Evolutionary conservation across 495 filamentous ascomycete species (phyloP), one percentile per base, ranked within the genome.

Genomic region (Tuber calosporum): DNA sequence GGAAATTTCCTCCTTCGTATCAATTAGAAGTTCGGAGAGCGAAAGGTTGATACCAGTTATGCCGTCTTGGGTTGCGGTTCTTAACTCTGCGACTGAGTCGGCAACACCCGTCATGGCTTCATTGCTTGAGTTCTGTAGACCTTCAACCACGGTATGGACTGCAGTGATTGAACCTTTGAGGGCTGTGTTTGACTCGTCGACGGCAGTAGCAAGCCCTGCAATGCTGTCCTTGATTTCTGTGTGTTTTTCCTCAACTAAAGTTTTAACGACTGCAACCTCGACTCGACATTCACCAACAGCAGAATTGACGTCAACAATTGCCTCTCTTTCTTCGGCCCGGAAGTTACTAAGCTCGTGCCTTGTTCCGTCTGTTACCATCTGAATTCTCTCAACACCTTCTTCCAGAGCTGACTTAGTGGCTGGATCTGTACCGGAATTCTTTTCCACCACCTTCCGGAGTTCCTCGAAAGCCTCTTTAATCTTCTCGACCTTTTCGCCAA

Each of bases 391-490:
- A 43, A 78, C 73, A 36, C 74, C 74, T 37, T 75, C 74, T 2
- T 75, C 76, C 37, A 77, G 74, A 45, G 73, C 71, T 8, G 76
- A 78, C 67, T 78, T 75, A 1, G 76, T 75, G 19, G 74, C 75
- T 20, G 74, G 75, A 40, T 72, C 78, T 48, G 77, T 73, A 37
- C 77, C 77, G 15, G 77, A 74, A 77, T 75, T 80, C 74, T 85
- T 84, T 37, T 82, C 86, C 17, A 92, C 85, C 17, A 87, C 89
- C 70, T 90, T 88, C 4, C 93, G 84, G 15, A 92, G 82, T 37
- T 87, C 87, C 71, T 86, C 84, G 36, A 89, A 75, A 0, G 84
- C 83, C 30, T 87, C 86, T 69, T 88, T 84, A 0, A 90, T 82
- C 70, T 85, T 78, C 67, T 78, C 76, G 5, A 75, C 76, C 45